These are phyloP conservation scores for Hirschioporus abietinus DNA, from an alignment of 768 basidiomycete genomes.

Conservation along the genomic window DNA sequence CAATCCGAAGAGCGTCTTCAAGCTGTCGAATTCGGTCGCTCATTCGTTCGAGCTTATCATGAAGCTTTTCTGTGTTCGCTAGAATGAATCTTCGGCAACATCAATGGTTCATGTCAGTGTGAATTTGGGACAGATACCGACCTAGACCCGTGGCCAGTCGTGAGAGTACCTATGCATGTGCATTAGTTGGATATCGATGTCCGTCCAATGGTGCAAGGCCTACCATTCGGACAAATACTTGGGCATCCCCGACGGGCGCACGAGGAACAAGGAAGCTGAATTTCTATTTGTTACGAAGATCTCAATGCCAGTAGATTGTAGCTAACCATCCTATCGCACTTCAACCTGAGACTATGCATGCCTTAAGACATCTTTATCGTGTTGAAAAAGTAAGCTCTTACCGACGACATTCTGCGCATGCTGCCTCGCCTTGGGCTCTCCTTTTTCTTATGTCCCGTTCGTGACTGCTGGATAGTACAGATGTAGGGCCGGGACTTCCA, in stretches of 20 bases:
- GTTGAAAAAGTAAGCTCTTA: not conserved
- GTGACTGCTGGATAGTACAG: not conserved
- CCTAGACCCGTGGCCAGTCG: not conserved
- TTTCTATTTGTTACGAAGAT: not conserved
- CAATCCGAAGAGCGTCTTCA: slow-evolving; percentile 17
- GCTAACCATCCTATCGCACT: not conserved
- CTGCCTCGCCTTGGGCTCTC: not conserved
- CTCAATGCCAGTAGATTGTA: not conserved
- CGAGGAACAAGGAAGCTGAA: not conserved
- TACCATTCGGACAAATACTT: slow-evolving; percentile 1
- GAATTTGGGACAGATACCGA: not conserved
- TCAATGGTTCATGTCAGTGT: not conserved
- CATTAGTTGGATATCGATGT: not conserved
- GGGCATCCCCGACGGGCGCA: not conserved
- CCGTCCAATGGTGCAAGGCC: not conserved
- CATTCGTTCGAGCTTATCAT: slow-evolving; percentile 11
- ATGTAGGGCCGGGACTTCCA: not conserved
- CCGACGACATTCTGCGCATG: not conserved
- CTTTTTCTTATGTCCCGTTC: not conserved
- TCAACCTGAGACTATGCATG: not conserved
- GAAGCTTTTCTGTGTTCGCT: slow-evolving; percentile 12
- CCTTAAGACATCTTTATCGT: not conserved
- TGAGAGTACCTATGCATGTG: not conserved
- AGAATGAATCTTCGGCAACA: slow-evolving; percentile 6
- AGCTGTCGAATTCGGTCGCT: slow-evolving; percentile 14